Percentiles rank a stretch among this genome's conserved stretches.
phyloP scores from a whole-genome alignment of 2,329 filamentous ascomycete genomes.

The Beauveria medogensis region DNA sequence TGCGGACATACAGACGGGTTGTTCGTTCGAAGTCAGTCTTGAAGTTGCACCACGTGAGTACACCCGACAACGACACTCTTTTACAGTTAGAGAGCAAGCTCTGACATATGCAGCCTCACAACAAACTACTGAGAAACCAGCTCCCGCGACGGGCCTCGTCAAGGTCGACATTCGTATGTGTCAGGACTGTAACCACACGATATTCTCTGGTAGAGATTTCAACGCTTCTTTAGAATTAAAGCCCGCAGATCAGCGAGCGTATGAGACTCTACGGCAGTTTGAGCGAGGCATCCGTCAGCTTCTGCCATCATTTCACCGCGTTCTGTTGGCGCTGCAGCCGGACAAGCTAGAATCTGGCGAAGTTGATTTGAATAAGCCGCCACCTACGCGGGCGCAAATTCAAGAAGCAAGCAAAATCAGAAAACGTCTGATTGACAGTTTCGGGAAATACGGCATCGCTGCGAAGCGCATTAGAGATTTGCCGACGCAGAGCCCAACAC shows the following conservation, averaged over 20 bases:
- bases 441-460: slow-evolving; percentile 77
- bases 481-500: slow-evolving; percentile 62
- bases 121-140: slow-evolving; percentile 37
- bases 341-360: slow-evolving; percentile 31
- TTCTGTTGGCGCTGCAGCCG: slow-evolving; percentile 62
- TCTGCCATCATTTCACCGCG: slow-evolving; percentile 75
- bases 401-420: slow-evolving; percentile 81
- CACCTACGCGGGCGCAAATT: slow-evolving; percentile 57
- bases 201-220: slow-evolving; percentile 67
- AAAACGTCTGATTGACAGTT: slow-evolving; percentile 82
- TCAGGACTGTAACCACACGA: slow-evolving; percentile 65
- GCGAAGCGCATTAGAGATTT: slow-evolving; percentile 76
- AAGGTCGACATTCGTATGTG: slow-evolving; percentile 85
- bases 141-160: slow-evolving; percentile 38
- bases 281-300: slow-evolving; percentile 77
- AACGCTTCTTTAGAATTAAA: slow-evolving; percentile 57
- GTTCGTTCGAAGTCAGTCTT: slow-evolving; percentile 76
- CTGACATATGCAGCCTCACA: slow-evolving; percentile 21
- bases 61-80: not conserved
- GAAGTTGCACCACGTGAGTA: slow-evolving; percentile 54
- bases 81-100: not conserved
- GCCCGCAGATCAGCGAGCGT: slow-evolving; percentile 69
- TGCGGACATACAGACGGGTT: slow-evolving; percentile 74
- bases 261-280: slow-evolving; percentile 77
- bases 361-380: slow-evolving; percentile 30